A percentile compares a stretch with the other conserved stretches of the same genome.
phyloP scores from a whole-genome alignment of 2,329 filamentous ascomycete genomes.

The Cercospora sp. region DNA sequence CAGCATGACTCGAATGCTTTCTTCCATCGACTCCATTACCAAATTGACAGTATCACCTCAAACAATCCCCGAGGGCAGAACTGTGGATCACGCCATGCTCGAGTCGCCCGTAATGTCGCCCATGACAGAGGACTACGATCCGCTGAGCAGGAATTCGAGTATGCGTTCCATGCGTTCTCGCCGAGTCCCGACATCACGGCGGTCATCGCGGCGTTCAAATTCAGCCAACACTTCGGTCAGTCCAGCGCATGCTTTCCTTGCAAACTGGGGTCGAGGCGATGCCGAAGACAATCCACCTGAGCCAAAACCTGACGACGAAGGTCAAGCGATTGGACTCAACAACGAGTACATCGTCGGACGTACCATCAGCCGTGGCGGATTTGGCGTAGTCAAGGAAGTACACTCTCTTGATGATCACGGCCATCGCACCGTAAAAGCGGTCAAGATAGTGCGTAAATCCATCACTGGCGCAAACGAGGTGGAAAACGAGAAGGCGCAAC shows the following conservation, averaged over 20 bases:
- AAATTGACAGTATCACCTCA: slow-evolving; percentile 35
- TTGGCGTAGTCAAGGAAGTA: slow-evolving; percentile 67
- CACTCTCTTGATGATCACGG: slow-evolving; percentile 57
- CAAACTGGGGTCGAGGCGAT: slow-evolving; percentile 31
- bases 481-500: slow-evolving; percentile 65
- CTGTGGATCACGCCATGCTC: slow-evolving; percentile 31
- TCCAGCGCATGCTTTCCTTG: slow-evolving; percentile 38
- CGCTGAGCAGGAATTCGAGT: slow-evolving; percentile 36
- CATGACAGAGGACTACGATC: slow-evolving; percentile 26
- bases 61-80: slow-evolving; percentile 35
- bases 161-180: slow-evolving; percentile 32
- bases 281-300: slow-evolving; percentile 32
- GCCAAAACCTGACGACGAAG: slow-evolving; percentile 63
- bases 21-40: slow-evolving; percentile 35
- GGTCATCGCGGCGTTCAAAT: slow-evolving; percentile 33
- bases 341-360: slow-evolving; percentile 67
- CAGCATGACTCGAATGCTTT: slow-evolving; percentile 26
- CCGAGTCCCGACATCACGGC: slow-evolving; percentile 25
- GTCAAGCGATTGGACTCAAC: slow-evolving; percentile 61
- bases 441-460: slow-evolving; percentile 67
- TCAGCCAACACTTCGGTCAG: slow-evolving; percentile 34
- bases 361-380: slow-evolving; percentile 65
- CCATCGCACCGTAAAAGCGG: slow-evolving; percentile 58
- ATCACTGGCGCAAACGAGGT: slow-evolving; percentile 56
- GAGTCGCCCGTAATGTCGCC: slow-evolving; percentile 30